Base-by-base conservation (phyloP, 805 yeast genomes). In the Hanseniaspora singularis region DNA sequence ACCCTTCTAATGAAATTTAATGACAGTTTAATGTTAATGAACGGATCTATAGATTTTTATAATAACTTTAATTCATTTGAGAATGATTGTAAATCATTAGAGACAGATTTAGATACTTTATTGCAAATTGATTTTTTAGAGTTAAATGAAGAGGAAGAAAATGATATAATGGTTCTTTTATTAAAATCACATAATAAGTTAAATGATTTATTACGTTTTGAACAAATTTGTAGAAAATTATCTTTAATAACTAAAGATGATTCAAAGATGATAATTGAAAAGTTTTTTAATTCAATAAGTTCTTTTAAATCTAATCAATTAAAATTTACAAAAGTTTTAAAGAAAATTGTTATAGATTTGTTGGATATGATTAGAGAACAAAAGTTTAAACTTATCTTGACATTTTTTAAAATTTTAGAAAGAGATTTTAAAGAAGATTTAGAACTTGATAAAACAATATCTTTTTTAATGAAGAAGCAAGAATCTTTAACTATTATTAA, bases 361-460 rank as follows among this genome's bases (percentile, higher is more conserved):
- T 75, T 86, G 9, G 96, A 87, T 60, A 71, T 81, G 16, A 70
- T 82, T 4, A 78, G 82, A 46, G 77, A 73, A 16, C 81, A 76
- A 0, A 85, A 88, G 57, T 62, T 64, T 27, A 76, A 80, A 27
- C 66, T 87, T 52, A 77, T 84, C 1, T 77, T 79, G 31, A 76
- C 88, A 45, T 60, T 82, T 39, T 77, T 86, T 34, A 82, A 85
- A 53, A 74, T 92, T 15, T 69, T 92, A 36, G 94, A 87, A 52
- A 70, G 67, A 52, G 98, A 92, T 61, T 84, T 81, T 53, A 68
- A 72, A 24, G 86, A 84, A 56, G 98, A 92, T 57, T 61, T 77
- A 51, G 33, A 38, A 16, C 7, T 38, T 3, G 19, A 32, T 11
- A 30, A 33, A 24, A 33, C 16, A 8, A 9, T 45, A 32, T 38